A percentile compares a stretch with the other conserved stretches of the same genome.
Conservation (phyloP, 2,329 filamentous ascomycete genomes). For the Teratosphaeria zuluensis region DNA sequence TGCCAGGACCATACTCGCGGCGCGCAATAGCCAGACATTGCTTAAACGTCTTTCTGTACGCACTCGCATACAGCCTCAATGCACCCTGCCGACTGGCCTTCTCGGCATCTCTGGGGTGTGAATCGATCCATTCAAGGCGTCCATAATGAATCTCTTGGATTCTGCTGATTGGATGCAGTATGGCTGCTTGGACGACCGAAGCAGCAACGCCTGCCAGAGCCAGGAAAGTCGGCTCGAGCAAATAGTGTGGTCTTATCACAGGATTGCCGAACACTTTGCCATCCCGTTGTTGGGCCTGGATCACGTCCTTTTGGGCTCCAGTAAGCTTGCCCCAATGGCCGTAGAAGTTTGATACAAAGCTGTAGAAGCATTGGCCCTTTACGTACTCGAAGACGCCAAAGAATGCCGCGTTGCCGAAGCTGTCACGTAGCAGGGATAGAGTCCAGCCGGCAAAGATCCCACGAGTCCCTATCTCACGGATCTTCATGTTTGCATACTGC, state of each 20-base stretch:
- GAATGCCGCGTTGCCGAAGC: conserved; percentile 59
- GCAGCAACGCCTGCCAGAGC: conserved; percentile 59
- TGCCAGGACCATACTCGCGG: conserved; percentile 41
- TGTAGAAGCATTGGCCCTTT: conserved; percentile 64
- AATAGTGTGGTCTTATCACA: conserved; percentile 63
- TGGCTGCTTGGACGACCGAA: conserved; percentile 56
- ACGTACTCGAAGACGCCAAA: conserved; percentile 68
- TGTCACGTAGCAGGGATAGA: conserved; percentile 59
- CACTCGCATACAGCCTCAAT: conserved; percentile 57
- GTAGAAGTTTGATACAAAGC: conserved; percentile 62
- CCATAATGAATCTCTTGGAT: conserved; percentile 66
- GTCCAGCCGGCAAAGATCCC: conserved; percentile 68
- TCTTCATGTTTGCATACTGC: conserved; percentile 57
- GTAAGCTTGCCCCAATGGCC: conserved; percentile 31
- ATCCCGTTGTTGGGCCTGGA: conserved; percentile 16
- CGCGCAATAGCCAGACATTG: conserved; percentile 51
- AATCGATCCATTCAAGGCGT: conserved; percentile 62
- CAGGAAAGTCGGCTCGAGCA: conserved; percentile 63
- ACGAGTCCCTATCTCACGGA: conserved; percentile 60
- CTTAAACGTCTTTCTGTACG: conserved; percentile 58
- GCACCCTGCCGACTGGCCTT: conserved; percentile 36
- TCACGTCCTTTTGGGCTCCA: conserved; percentile 23
- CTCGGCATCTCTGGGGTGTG: conserved; percentile 30
- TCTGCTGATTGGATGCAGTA: conserved; percentile 62
- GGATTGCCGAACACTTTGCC: conserved; percentile 24